A percentile compares a stretch with the other conserved stretches of the same genome.
These are phyloP conservation scores for Bolboschoenoplectus hybrid DNA, from an alignment of 202 grass and related monocot genomes.

Conservation along the genomic window DNA sequence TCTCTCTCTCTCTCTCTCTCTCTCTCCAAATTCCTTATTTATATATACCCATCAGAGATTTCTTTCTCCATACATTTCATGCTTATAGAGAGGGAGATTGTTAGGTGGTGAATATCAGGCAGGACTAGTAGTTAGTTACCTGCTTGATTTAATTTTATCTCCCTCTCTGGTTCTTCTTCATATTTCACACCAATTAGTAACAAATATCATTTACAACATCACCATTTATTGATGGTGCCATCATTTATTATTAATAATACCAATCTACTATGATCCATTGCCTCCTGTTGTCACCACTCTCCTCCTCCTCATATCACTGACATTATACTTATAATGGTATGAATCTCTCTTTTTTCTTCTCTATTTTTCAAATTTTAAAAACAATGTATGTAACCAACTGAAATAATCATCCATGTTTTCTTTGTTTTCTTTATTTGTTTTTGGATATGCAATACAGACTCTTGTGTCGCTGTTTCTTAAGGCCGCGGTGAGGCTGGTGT, in stretches of 20 bases:
- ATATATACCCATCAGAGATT: not conserved
- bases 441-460: conserved; percentile 45
- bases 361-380: not conserved
- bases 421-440: not conserved
- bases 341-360: not conserved
- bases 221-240: not conserved
- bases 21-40: conserved; percentile 18
- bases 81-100: conserved; percentile 15
- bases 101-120: conserved; percentile 37
- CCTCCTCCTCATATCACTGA: not conserved
- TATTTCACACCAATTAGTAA: not conserved
- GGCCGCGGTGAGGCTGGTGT: conserved; percentile 45
- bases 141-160: not conserved
- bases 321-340: conserved; percentile 25
- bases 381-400: not conserved
- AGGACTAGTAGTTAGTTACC: conserved; percentile 15
- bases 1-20: not conserved
- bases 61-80: not conserved
- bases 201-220: not conserved
- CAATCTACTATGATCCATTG: conserved; percentile 24
- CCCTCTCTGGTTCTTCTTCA: not conserved
- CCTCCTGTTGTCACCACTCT: not conserved
- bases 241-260: conserved; percentile 23
- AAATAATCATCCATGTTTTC: not conserved
- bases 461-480: conserved; percentile 64